Evolutionary conservation across 805 yeast genomes (phyloP), one percentile per base, ranked within the genome.

Genomic region (Metahyphopichia silvanorum): DNA sequence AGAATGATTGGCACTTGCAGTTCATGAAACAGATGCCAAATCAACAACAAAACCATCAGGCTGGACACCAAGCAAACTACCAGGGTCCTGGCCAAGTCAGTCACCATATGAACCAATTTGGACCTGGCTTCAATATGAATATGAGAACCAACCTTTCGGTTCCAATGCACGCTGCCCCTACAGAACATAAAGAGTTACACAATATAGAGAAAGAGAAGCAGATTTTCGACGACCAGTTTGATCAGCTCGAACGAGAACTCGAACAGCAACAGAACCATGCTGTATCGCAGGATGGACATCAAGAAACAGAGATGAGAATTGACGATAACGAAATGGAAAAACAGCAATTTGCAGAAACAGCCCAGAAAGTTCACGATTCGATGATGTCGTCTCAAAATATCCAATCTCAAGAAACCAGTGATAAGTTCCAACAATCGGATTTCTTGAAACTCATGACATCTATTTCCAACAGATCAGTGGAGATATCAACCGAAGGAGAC

Each of bases 371-470:
- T 11, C 56, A 60, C 17, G 37, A 40, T 4, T 47, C 66, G 10
- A 51, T 58, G 46, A 32, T 37, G 3, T 40, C 45, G 15, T 40
- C 40, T 11, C 37, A 33, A 25, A 15, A 4, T 4, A 16, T 11
- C 16, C 23, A 35, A 19, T 46, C 53, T 12, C 38, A 38, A 12
- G 57, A 55, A 27, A 57, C 57, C 21, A 42, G 42, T 7, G 26
- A 36, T 24, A 66, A 66, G 43, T 53, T 66, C 34, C 53, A 58
- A 36, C 57, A 59, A 37, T 55, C 64, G 6, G 44, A 55, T 23
- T 66, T 66, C 36, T 43, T 66, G 28, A 62, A 65, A 41, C 47
- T 66, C 23, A 66, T 66, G 73, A 44, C 47, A 23, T 55, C 56
- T 24, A 64, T 66, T 15, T 57, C 65, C 15, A 55, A 56, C 25